Conservation (phyloP, 139 green algal species). For the Volvox reticuliferus region DNA sequence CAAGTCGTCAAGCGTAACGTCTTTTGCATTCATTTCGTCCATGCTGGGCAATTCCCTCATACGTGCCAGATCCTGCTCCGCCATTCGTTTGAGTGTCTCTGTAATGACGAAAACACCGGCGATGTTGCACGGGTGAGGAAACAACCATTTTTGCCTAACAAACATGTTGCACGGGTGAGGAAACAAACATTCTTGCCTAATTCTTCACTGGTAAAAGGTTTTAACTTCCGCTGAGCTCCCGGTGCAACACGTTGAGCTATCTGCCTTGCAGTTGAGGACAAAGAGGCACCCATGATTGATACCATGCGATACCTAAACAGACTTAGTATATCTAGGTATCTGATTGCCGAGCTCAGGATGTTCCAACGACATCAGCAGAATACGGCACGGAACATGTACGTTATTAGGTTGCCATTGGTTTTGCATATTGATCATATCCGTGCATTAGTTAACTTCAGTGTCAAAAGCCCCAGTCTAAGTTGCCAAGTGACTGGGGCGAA, state of each 20-base stretch:
- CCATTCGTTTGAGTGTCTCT: slow-evolving; percentile 44
- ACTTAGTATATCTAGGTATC: no score
- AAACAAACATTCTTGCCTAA: slow-evolving; percentile 4
- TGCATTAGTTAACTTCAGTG: no score
- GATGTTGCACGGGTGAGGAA: neutral
- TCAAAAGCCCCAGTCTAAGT: neutral
- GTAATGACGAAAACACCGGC: neutral
- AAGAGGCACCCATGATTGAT: neutral
- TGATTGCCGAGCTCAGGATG: no score
- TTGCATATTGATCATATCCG: no score
- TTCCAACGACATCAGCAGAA: no score
- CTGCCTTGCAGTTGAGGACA: slow-evolving; percentile 16
- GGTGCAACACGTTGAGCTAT: neutral
- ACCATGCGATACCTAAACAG: neutral
- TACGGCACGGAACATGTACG: no score
- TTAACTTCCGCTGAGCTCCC: neutral
- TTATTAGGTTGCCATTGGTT: no score
- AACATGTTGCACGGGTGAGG: neutral
- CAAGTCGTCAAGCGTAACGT: slow-evolving; percentile 35
- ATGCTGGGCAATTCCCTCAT: slow-evolving; percentile 44
- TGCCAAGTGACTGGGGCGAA: neutral
- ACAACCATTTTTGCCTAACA: neutral
- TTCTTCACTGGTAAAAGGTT: slow-evolving; percentile 6
- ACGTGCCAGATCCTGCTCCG: slow-evolving; percentile 38
- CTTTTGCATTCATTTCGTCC: slow-evolving; percentile 47